Conservation (phyloP, 2,329 filamentous ascomycete species). For the Ophioceras dolichostomum region DNA sequence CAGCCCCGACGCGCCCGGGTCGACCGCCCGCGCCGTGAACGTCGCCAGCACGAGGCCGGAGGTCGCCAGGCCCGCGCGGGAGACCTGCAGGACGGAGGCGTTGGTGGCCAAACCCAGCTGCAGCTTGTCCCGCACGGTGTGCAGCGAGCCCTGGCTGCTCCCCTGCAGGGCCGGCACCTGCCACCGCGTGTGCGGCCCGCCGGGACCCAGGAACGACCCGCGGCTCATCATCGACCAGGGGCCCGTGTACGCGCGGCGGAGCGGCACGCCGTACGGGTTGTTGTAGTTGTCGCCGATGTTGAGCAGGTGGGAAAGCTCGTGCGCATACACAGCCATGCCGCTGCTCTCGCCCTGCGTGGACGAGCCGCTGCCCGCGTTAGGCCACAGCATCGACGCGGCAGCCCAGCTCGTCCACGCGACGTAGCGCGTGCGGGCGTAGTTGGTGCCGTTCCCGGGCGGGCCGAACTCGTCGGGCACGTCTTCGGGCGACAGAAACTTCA, state of each 20-base stretch:
- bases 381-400: conserved; percentile 36
- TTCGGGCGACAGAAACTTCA: conserved; percentile 33
- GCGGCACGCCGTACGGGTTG: conserved; percentile 33
- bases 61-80: conserved; percentile 24
- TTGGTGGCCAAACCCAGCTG: conserved; percentile 33
- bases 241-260: conserved; percentile 34
- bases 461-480: conserved; percentile 36
- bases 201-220: conserved; percentile 39
- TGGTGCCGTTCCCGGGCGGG: conserved; percentile 27
- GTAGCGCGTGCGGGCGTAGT: conserved; percentile 36
- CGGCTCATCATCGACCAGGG: conserved; percentile 40
- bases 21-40: conserved; percentile 33
- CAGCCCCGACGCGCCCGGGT: conserved; percentile 21
- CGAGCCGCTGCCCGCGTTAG: conserved; percentile 37
- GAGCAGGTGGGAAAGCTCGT: conserved; percentile 38
- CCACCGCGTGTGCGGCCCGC: conserved; percentile 39
- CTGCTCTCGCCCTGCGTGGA: conserved; percentile 40
- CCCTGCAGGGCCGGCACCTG: conserved; percentile 36
- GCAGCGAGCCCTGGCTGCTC: conserved; percentile 34
- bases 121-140: conserved; percentile 40
- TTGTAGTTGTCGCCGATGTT: conserved; percentile 44
- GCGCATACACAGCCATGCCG: conserved; percentile 39
- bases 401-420: conserved; percentile 42
- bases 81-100: conserved; percentile 29
- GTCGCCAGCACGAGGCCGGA: conserved; percentile 31